Conservation (phyloP, 108 stramenopile species). For the Skeletonema potamos region DNA sequence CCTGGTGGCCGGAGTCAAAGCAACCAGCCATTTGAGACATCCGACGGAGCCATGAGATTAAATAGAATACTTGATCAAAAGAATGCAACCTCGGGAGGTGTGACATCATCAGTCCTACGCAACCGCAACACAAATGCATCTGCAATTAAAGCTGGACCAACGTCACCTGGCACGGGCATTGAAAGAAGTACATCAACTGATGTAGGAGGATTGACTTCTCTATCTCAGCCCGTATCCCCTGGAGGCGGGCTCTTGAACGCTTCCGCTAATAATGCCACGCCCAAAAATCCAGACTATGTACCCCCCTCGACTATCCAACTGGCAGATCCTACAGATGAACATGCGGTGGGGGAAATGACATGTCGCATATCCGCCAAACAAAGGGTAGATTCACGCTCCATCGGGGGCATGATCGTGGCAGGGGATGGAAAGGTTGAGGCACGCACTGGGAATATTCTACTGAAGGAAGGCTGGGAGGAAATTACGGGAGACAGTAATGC, state of each 20-base stretch:
- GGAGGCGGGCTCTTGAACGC: not conserved
- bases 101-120: not conserved
- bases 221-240: not conserved
- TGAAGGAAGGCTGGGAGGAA: constrained; percentile 40
- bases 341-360: constrained; percentile 46
- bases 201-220: not conserved
- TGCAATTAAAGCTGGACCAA: not conserved
- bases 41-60: constrained; percentile 71
- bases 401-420: constrained; percentile 34
- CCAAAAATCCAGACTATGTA: constrained; percentile 27
- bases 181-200: not conserved
- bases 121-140: not conserved
- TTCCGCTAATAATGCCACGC: not conserved
- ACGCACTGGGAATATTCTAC: constrained; percentile 23
- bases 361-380: constrained; percentile 35
- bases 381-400: constrained; percentile 31
- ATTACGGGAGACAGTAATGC: not conserved
- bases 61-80: constrained; percentile 61
- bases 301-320: constrained; percentile 35
- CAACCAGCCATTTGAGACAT: constrained; percentile 35
- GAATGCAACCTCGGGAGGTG: constrained; percentile 5
- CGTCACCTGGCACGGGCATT: not conserved
- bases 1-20: not conserved
- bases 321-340: constrained; percentile 38
- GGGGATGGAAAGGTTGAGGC: constrained; percentile 46